Base-by-base conservation (phyloP, 2,329 filamentous ascomycete genomes). In the Bipolaris cookei region DNA sequence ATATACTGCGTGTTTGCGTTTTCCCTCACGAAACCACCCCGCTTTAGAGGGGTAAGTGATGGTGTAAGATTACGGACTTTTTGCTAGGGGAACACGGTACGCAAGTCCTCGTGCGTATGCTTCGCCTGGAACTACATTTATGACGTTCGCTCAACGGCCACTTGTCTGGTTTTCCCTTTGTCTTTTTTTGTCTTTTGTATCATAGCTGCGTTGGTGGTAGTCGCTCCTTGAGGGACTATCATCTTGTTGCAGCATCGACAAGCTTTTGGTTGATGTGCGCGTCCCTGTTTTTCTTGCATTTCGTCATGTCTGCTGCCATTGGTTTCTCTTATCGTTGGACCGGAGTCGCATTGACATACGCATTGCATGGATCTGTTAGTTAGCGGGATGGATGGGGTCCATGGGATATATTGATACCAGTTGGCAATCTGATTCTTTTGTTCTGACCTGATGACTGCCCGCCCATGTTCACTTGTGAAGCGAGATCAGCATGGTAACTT, bases 381-480 rank as follows among this genome's bases (percentile, higher is more conserved):
- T 47, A 53, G 37, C 54, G 30, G 11, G 30, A 30, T 37, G 14
- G 20, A 23, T 16, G 38, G 32, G 21, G 32, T 44, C 30, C 21
- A 47, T 35, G 54, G 54, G 48, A 53, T 56, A 56, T 30, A 56
- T 39, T 21, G 38, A 43, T 43, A 51, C 37, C 42, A 28, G 52
- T 39, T 42, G 52, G 52, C 23, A 44, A 37, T 55, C 46, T 55
- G 52, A 44, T 16, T 55, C 7, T 37, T 50, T 32, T 50, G 30
- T 32, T 50, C 21, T 37, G 41, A 37, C 16, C 21, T 42, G 20
- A 5, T 37, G 38, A 32, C 14, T 18, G 16, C 6, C 25, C 23
- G 16, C 6, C 25, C 23, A 35, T 35, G 37, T 21, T 4, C 38
- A 41, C 13, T 37, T 37, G 44, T 37, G 16, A 41, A 11, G 34